A percentile compares a stretch with the other conserved stretches of the same genome.
Evolutionary conservation across 192 early-diverging fungal genomes (phyloP).

Genomic region (Coemansia sp.): DNA sequence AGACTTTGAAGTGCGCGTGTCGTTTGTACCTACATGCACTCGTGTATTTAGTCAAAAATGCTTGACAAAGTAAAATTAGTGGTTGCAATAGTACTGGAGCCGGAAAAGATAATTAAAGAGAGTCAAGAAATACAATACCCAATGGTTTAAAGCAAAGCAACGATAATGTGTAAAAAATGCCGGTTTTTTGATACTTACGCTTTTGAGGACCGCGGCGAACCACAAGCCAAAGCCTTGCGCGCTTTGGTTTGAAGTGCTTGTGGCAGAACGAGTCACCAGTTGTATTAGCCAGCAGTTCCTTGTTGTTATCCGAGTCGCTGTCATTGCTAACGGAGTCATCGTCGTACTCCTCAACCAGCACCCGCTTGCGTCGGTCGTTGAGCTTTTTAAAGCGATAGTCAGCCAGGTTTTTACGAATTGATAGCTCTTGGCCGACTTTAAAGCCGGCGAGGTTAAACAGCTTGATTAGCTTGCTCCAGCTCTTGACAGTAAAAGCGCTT

Average conservation of each 20-base stretch:
- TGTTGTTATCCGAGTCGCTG: neutral
- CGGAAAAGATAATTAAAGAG: too few relatives aligned
- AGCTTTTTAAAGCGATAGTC: constrained; percentile 10
- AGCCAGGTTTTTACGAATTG: constrained; percentile 13
- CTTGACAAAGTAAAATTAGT: too few relatives aligned
- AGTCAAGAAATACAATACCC: too few relatives aligned
- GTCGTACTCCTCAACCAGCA: neutral
- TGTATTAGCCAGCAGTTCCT: neutral
- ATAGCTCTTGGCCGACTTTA: neutral
- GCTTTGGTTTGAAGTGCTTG: neutral
- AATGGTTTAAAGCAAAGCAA: neutral
- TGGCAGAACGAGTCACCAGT: neutral
- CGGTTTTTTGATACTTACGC: neutral
- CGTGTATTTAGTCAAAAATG: too few relatives aligned
- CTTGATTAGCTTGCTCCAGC: constrained; percentile 1
- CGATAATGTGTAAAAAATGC: neutral
- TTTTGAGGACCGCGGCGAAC: neutral
- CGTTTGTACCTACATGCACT: too few relatives aligned
- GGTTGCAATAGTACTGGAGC: too few relatives aligned
- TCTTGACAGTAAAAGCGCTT: neutral
- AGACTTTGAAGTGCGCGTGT: too few relatives aligned
- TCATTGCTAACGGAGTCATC: neutral
- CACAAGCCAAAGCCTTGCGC: neutral
- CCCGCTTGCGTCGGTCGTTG: constrained; percentile 2
- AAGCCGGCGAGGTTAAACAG: neutral